Conservation (phyloP, 73 alveolate species). For the Stentor coeruleus region DNA sequence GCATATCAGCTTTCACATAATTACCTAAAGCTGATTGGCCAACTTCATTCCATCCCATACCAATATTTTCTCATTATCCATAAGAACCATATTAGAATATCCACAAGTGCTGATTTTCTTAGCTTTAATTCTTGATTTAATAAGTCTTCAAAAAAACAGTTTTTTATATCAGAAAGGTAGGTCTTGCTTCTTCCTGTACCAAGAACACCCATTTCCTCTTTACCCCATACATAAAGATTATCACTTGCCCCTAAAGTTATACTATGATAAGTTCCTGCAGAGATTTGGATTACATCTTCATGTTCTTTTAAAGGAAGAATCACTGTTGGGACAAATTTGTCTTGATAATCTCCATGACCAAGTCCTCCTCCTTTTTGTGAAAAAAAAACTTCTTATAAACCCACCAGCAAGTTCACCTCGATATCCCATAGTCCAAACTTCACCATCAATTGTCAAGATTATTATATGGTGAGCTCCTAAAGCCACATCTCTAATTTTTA, state of each 20-base stretch:
- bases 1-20: constrained; percentile 47
- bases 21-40: constrained; percentile 66
- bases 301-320: constrained; percentile 55
- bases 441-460: constrained; percentile 86
- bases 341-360: constrained; percentile 87
- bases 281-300: constrained; percentile 36
- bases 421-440: constrained; percentile 89
- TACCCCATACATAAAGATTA: constrained; percentile 56
- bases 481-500: constrained; percentile 48
- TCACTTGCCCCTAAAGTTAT: constrained; percentile 37
- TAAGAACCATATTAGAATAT: constrained; percentile 50
- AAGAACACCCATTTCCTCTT: constrained; percentile 58
- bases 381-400: constrained; percentile 44
- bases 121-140: constrained; percentile 32
- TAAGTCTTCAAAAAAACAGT: constrained; percentile 12
- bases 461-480: constrained; percentile 85
- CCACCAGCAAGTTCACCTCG: constrained; percentile 73
- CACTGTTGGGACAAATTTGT: constrained; percentile 67
- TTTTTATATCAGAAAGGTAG: constrained; percentile 35
- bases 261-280: constrained; percentile 58
- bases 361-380: constrained; percentile 85
- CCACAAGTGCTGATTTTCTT: constrained; percentile 48
- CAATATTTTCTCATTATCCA: constrained; percentile 49
- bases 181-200: constrained; percentile 56
- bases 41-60: constrained; percentile 56